Evolutionary conservation across 2,329 filamentous ascomycete species (phyloP), one percentile per base, ranked within the genome.

Genomic region (Akanthomyces lecanii): DNA sequence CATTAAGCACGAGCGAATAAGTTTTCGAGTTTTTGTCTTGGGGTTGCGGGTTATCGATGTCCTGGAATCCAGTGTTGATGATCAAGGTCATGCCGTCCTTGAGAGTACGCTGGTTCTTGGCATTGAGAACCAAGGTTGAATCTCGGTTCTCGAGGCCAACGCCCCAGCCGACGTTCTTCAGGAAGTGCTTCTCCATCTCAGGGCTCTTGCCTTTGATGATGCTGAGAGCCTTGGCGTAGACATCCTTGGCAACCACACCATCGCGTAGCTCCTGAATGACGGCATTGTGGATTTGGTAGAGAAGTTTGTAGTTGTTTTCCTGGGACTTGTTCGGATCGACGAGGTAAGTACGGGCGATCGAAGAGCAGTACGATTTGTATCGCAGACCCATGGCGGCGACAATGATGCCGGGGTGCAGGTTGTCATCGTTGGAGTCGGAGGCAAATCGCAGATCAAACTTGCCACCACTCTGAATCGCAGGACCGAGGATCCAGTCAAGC

Each of bases 21-120:
- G 85, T 85, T 71, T 91, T 91, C 77, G 90, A 93, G 76, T 89
- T 90, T 79, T 96, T 96, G 75, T 96, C 92, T 73, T 96, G 92
- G 0, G 92, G 87, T 65, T 89, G 88, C 12, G 89, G 86, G 72
- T 98, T 97, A 71, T 92, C 88, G 53, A 99, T 85, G 72, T 98
- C 93, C 64, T 87, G 89, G 71, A 99, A 90, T 12, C 94, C 93
- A 5, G 94, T 95, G 38, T 91, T 92, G 69, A 99, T 86, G 70
- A 89, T 90, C 14, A 99, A 82, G 0, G 95, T 99, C 95, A 99
- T 99, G 67, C 96, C 96, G 71, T 98, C 96, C 76, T 94, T 96
- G 63, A 99, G 79, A 5, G 85, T 83, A 58, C 93, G 86, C 33
- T 80, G 82, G 73, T 93, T 98, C 79, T 99, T 99, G 64, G 82